phyloP scores from a whole-genome alignment of 352 stramenopile species.

The Phytopythium kandeliae region DNA sequence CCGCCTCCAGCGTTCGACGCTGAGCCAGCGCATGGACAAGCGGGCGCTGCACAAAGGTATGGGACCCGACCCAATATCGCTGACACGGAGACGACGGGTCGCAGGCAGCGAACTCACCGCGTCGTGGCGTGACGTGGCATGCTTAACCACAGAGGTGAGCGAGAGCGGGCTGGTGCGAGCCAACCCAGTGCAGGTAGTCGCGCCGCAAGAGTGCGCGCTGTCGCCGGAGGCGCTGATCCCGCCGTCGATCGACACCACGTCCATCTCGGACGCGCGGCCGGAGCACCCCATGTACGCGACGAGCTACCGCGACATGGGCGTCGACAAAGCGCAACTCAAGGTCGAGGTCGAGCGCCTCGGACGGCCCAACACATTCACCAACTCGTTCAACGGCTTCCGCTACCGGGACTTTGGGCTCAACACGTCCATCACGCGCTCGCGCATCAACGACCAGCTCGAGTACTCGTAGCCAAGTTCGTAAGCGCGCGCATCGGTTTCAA shows the following conservation, averaged over 20 bases:
- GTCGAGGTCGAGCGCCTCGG: slow-evolving; percentile 58
- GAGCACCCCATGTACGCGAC: slow-evolving; percentile 75
- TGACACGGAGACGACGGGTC: too few relatives aligned
- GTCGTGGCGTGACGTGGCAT: not conserved
- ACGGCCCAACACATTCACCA: slow-evolving; percentile 71
- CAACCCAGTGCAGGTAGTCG: slow-evolving; percentile 45
- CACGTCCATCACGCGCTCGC: slow-evolving; percentile 73
- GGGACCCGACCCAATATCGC: not conserved
- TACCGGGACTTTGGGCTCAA: slow-evolving; percentile 82
- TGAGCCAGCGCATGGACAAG: slow-evolving; percentile 81
- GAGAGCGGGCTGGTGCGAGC: slow-evolving; percentile 44
- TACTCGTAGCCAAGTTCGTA: slow-evolving; percentile 14
- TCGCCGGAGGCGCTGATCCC: slow-evolving; percentile 49
- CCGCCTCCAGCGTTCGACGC: slow-evolving; percentile 26
- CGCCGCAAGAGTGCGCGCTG: slow-evolving; percentile 44
- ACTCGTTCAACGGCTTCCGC: slow-evolving; percentile 82
- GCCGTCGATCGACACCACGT: slow-evolving; percentile 41
- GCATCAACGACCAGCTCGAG: slow-evolving; percentile 74
- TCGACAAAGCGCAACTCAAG: slow-evolving; percentile 69
- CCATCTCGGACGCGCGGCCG: slow-evolving; percentile 47
- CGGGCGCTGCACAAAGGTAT: slow-evolving; percentile 55
- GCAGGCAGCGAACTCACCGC: too few relatives aligned
- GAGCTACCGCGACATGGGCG: slow-evolving; percentile 66
- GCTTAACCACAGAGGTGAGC: slow-evolving; percentile 37
- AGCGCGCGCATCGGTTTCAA: not conserved